A percentile compares a stretch with the other conserved stretches of the same genome.
Evolutionary conservation across 306 rosid species (phyloP).

Genomic region (Malus sylvestris): DNA sequence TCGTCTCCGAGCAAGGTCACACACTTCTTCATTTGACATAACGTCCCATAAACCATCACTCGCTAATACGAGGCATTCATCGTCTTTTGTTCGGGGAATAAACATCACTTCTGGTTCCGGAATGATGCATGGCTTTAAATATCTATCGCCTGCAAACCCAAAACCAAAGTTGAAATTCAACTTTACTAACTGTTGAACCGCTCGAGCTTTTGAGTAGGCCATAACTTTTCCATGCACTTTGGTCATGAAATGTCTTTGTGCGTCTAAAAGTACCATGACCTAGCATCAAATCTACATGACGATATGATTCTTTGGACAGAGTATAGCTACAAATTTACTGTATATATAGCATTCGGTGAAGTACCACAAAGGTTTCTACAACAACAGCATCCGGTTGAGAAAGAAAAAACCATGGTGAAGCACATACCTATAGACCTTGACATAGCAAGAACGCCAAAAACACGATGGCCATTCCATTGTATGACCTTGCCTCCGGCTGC

Average conservation of each 20-base stretch:
- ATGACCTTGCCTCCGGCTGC: constrained; percentile 94
- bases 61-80: constrained; percentile 78
- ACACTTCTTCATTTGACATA: constrained; percentile 75
- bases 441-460: constrained; percentile 90
- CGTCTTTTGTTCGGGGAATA: constrained; percentile 67
- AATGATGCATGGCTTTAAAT: constrained; percentile 86
- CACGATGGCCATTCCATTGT: constrained; percentile 90
- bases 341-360: neutral
- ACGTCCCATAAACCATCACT: constrained; percentile 95
- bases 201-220: neutral
- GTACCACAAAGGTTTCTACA: neutral
- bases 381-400: neutral
- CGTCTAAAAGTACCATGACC: neutral
- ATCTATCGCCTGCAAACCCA: constrained; percentile 70
- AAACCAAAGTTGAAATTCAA: neutral
- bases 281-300: neutral
- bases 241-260: neutral
- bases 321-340: neutral
- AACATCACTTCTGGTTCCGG: constrained; percentile 86
- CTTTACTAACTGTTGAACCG: neutral
- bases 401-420: constrained; percentile 2
- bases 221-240: neutral
- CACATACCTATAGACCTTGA: constrained; percentile 83
- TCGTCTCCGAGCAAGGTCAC: constrained; percentile 70
- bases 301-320: too few relatives aligned